These are phyloP conservation scores for Phyllostachys edulis DNA, from an alignment of 176 grass and related monocot genomes.

Conservation along the genomic window DNA sequence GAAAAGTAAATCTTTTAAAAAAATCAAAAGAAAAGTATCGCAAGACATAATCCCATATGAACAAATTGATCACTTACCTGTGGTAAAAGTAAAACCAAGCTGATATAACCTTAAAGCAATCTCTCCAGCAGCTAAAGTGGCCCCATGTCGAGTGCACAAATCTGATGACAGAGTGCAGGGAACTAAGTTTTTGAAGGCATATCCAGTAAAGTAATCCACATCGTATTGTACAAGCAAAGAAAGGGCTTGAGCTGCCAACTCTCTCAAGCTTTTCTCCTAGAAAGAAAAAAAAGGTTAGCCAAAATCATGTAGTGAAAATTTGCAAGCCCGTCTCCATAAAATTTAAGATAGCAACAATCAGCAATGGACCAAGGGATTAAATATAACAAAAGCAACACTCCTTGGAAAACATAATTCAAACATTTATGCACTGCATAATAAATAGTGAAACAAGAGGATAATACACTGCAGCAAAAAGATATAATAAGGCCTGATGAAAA, in stretches of 20 bases:
- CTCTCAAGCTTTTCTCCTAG: slow-evolving; percentile 82
- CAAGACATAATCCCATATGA: neutral
- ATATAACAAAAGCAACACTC: neutral
- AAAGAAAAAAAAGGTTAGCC: slow-evolving; percentile 41
- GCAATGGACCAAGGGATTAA: neutral
- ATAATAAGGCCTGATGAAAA: slow-evolving; percentile 10
- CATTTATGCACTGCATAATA: neutral
- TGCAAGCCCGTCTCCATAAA: neutral
- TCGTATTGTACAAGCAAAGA: slow-evolving; percentile 88
- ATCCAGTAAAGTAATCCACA: slow-evolving; percentile 60
- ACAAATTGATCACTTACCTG: slow-evolving; percentile 44
- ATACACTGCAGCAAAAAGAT: neutral
- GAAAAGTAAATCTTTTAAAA: neutral
- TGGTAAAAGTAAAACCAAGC: slow-evolving; percentile 63
- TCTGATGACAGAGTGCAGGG: slow-evolving; percentile 84
- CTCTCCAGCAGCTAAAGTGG: slow-evolving; percentile 84
- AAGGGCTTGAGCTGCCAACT: slow-evolving; percentile 77
- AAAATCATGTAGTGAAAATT: slow-evolving; percentile 36
- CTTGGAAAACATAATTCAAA: neutral
- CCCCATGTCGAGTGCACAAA: slow-evolving; percentile 93
- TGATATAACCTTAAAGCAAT: slow-evolving; percentile 67
- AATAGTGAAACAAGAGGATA: slow-evolving; percentile 16
- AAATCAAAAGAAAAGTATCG: slow-evolving; percentile 6
- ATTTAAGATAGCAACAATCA: slow-evolving; percentile 16
- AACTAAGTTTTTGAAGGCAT: slow-evolving; percentile 78